Base-by-base conservation (phyloP, 306 rosid genomes). In the Castanospermum australe region DNA sequence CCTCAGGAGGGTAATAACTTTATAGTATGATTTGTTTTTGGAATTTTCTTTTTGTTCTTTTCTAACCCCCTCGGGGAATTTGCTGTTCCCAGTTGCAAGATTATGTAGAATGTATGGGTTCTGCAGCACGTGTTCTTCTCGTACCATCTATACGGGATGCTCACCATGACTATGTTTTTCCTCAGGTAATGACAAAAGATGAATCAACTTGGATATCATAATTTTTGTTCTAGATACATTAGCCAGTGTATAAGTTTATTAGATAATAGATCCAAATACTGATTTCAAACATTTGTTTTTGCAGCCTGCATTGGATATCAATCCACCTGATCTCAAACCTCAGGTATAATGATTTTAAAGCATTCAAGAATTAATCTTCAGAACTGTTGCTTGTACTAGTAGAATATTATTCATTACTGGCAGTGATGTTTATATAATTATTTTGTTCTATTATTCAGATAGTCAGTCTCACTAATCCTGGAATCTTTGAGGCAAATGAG, bases 101-200 rank as follows among this genome's bases (percentile, higher is more conserved):
- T 60, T 92, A 88, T 55, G 80, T 79, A 67, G 94, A 91, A 78
- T 71, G 71, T 76, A 83, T 91, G 88, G 98, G 91, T 71, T 87
- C 93, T 17, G 78, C 87, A 11, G 84, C 89, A 51, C 93, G 92
- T 5, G 84, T 95, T 45, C 85, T 95, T 77, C 89, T 95, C 75
- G 88, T 95, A 72, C 99, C 97, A 42, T 95, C 99, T 22, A 81
- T 84, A 74, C 79, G 99, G 65, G 99, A 95, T 85, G 97, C 93
- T 39, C 82, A 91, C 82, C 99, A 95, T 54, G 98, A 91, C 77
- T 85, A 85, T 81, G 94, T 92, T 86, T 92, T 91, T 82, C 98
- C 99, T 71, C 99, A 95, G 98, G 97, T 92, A 84, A 79, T 80
- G 60, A 52, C 70, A 56, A 59, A 52, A 66, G n/a, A 52, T 79